phyloP scores from a whole-genome alignment of 1,284 basidiomycete species.

The Sanghuangporus weigelae region DNA sequence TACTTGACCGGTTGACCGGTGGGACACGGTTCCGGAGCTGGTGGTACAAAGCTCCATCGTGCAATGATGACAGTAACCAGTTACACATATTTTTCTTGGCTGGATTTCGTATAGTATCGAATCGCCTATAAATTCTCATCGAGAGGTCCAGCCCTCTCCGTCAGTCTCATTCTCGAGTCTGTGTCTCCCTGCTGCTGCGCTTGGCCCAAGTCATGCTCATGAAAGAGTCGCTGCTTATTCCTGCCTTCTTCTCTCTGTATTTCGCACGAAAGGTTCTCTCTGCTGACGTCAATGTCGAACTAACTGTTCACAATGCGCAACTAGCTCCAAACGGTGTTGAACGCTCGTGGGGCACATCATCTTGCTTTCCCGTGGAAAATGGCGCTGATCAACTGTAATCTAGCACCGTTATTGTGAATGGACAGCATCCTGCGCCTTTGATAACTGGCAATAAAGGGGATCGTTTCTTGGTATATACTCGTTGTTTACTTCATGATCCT shows the following conservation, averaged over 20 bases:
- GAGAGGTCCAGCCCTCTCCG: background rate
- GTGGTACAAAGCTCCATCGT: background rate
- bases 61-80: background rate
- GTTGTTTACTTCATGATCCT: background rate
- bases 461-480: conserved; percentile 21
- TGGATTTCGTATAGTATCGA: background rate
- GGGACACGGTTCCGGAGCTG: background rate
- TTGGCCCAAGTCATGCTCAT: background rate
- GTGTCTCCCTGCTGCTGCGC: background rate
- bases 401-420: conserved; percentile 24
- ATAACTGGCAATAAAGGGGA: conserved; percentile 30
- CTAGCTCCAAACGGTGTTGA: conserved; percentile 14
- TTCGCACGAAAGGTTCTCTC: background rate
- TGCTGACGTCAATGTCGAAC: conserved; percentile 4
- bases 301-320: conserved; percentile 11
- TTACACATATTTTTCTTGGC: background rate
- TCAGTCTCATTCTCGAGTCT: background rate
- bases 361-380: background rate
- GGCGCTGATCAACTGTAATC: background rate
- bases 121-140: background rate
- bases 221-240: background rate
- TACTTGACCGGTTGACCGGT: background rate
- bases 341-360: conserved; percentile 8
- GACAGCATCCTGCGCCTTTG: conserved; percentile 25
- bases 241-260: background rate